phyloP scores from a whole-genome alignment of 2,329 filamentous ascomycete species.

The Juglanconis juglandina region DNA sequence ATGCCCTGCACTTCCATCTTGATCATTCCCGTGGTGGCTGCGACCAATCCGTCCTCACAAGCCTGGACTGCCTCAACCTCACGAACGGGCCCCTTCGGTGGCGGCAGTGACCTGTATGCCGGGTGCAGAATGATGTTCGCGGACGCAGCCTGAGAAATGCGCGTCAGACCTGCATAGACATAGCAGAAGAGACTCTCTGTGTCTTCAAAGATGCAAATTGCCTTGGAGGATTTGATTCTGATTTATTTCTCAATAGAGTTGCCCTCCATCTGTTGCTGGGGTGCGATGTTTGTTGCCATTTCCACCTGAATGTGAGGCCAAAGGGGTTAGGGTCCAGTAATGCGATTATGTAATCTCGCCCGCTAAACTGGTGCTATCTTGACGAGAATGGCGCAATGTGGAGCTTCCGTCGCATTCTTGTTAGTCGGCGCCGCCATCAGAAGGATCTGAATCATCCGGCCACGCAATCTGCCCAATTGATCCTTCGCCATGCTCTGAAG shows the following conservation, averaged over 20 bases:
- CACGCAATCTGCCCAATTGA: too few relatives aligned
- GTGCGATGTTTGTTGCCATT: background rate
- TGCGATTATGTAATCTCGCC: background rate
- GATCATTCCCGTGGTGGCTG: constrained; percentile 8
- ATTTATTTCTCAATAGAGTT: background rate
- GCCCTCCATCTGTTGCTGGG: background rate
- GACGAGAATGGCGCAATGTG: background rate
- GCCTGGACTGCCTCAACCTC: background rate
- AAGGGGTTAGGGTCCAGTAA: background rate
- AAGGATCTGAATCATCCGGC: too few relatives aligned
- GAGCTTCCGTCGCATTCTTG: background rate
- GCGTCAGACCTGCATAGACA: constrained; percentile 22
- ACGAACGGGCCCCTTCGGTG: background rate
- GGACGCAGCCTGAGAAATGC: constrained; percentile 17
- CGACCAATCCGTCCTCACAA: background rate
- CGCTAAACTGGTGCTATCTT: background rate
- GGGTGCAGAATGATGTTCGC: constrained; percentile 20
- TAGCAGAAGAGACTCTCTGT: constrained; percentile 12
- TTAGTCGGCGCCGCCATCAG: background rate
- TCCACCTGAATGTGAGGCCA: background rate
- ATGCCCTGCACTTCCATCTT: constrained; percentile 22
- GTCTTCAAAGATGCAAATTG: background rate
- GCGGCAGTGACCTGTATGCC: constrained; percentile 16
- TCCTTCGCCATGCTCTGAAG: too few relatives aligned
- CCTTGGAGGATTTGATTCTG: background rate